These are phyloP conservation scores for Trichoderma cornu-damae DNA, from an alignment of 2,329 filamentous ascomycete species.

Conservation along the genomic window DNA sequence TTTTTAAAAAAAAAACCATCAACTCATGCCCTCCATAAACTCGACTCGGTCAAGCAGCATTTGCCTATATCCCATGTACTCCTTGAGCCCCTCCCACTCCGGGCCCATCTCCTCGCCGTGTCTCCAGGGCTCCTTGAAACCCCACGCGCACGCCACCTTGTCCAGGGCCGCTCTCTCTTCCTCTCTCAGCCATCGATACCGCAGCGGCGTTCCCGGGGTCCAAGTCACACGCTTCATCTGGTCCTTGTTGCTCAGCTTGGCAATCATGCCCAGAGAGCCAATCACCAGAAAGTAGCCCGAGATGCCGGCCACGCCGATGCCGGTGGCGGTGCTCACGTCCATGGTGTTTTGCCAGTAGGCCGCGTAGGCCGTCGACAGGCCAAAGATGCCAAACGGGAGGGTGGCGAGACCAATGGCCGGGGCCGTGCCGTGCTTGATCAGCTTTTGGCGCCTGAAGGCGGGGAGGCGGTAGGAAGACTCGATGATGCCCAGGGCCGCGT, in stretches of 20 bases:
- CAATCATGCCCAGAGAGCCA: conserved; percentile 74
- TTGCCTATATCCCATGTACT: conserved; percentile 74
- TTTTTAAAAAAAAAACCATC: no score
- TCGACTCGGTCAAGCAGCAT: conserved; percentile 89
- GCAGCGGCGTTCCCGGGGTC: conserved; percentile 73
- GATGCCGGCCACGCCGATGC: conserved; percentile 73
- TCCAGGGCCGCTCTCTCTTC: conserved; percentile 87
- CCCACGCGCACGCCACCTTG: conserved; percentile 81
- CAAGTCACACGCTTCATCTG: conserved; percentile 94
- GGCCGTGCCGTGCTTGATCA: conserved; percentile 58
- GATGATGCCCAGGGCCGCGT: conserved; percentile 70
- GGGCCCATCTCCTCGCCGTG: conserved; percentile 85
- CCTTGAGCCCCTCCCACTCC: conserved; percentile 81
- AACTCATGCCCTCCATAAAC: conserved; percentile 83
- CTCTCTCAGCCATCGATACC: conserved; percentile 79
- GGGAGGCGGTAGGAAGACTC: conserved; percentile 62
- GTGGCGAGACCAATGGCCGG: conserved; percentile 54
- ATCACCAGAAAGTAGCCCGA: conserved; percentile 79
- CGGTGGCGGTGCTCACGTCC: conserved; percentile 68
- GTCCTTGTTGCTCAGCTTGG: conserved; percentile 82
- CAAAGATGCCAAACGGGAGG: conserved; percentile 64
- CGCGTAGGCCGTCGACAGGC: conserved; percentile 53
- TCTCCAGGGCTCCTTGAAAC: conserved; percentile 74
- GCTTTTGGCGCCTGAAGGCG: conserved; percentile 63
- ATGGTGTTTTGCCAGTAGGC: conserved; percentile 59